phyloP scores from a whole-genome alignment of 139 green algal species.

The Chlorella sp. region DNA sequence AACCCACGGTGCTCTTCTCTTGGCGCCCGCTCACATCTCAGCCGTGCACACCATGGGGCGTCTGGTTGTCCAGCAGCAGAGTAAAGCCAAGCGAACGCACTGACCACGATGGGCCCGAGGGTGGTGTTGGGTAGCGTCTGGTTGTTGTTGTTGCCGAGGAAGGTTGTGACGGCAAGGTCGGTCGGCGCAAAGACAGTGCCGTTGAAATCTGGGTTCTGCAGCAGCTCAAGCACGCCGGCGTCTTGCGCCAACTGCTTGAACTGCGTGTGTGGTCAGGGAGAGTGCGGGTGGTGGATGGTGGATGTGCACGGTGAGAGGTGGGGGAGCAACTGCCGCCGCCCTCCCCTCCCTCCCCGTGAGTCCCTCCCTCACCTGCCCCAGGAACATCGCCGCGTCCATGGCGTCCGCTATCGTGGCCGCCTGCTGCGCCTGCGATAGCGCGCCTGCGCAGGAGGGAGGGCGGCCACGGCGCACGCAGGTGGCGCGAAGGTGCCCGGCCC shows the following conservation, averaged over 20 bases:
- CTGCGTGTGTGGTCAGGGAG: background rate
- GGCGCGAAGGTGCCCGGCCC: too few relatives aligned
- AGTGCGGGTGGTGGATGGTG: background rate
- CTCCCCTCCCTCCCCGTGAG: background rate
- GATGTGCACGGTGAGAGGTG: background rate
- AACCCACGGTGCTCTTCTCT: too few relatives aligned
- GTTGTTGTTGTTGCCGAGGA: slow-evolving; percentile 3
- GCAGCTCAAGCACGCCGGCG: background rate
- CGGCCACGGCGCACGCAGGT: too few relatives aligned
- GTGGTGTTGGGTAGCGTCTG: background rate
- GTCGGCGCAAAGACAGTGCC: slow-evolving; percentile 22
- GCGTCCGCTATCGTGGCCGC: background rate
- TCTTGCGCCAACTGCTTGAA: background rate
- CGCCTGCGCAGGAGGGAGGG: too few relatives aligned
- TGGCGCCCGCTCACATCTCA: too few relatives aligned
- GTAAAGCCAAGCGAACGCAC: too few relatives aligned
- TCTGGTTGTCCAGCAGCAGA: too few relatives aligned
- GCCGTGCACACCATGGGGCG: too few relatives aligned
- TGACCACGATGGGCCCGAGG: too few relatives aligned
- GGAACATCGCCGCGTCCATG: background rate
- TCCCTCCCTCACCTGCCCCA: background rate
- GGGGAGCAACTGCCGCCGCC: background rate
- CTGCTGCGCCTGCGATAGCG: background rate
- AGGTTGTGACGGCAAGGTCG: slow-evolving; percentile 6
- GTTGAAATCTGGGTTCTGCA: slow-evolving; percentile 6